Evolutionary conservation across 371 early-diverging fungal genomes (phyloP).

Genomic region (Mucor saturninus): DNA sequence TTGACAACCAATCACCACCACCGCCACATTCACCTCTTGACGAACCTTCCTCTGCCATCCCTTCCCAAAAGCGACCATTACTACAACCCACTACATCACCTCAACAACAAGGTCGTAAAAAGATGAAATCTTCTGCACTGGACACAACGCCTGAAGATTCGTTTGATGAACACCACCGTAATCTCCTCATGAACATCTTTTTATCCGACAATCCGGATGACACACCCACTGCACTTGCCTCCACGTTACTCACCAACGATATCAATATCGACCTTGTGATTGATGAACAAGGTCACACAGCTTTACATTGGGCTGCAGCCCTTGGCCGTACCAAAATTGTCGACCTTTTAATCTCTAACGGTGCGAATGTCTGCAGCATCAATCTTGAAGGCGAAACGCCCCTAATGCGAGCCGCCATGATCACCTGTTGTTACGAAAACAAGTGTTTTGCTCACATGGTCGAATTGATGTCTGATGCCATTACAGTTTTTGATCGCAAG

Average conservation of each 20-base stretch:
- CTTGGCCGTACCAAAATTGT: constrained; percentile 73
- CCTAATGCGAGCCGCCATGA: constrained; percentile 83
- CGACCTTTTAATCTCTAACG: constrained; percentile 67
- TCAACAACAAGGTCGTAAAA: constrained; percentile 3
- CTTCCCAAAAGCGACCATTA: constrained; percentile 2
- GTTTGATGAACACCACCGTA: constrained; percentile 61
- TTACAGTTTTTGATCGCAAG: constrained; percentile 70
- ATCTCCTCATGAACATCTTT: constrained; percentile 75
- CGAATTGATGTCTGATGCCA: constrained; percentile 67
- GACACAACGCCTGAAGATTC: constrained; percentile 8
- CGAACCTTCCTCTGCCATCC: neutral
- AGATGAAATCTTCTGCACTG: neutral
- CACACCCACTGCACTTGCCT: constrained; percentile 60
- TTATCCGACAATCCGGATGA: constrained; percentile 61
- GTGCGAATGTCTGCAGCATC: constrained; percentile 63
- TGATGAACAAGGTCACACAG: constrained; percentile 85
- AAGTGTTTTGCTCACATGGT: constrained; percentile 79
- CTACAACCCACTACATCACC: neutral
- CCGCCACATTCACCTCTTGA: constrained; percentile 8
- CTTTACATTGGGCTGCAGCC: constrained; percentile 88
- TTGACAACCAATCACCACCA: neutral
- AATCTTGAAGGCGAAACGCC: constrained; percentile 85
- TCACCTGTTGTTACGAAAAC: constrained; percentile 83
- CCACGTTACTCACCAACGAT: constrained; percentile 48
- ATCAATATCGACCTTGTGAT: constrained; percentile 75